These are phyloP conservation scores for Rhododendron henanense DNA, from an alignment of 148 eudicot species.

Conservation along the genomic window DNA sequence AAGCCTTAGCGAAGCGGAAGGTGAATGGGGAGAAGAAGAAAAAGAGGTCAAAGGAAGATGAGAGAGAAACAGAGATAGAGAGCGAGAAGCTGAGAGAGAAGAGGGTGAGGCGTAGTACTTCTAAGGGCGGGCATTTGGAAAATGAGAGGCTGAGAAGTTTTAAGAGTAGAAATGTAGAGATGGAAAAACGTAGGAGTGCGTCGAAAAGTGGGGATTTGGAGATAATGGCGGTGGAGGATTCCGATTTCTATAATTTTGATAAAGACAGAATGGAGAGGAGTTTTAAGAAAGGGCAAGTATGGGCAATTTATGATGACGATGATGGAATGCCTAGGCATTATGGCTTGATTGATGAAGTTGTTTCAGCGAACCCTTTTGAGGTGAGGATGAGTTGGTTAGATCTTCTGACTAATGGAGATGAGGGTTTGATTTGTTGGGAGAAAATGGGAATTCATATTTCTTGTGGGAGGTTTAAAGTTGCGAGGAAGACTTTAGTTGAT, in stretches of 20 bases:
- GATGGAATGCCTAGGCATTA: conserved; percentile 97
- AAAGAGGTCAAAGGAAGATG: conserved; percentile 20
- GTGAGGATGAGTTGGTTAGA: conserved; percentile 71
- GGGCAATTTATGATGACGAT: conserved; percentile 85
- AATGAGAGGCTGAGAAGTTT: neutral
- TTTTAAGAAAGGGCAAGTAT: conserved; percentile 81
- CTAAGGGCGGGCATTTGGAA: conserved; percentile 8
- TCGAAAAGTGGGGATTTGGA: conserved; percentile 39
- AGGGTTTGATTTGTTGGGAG: conserved; percentile 37
- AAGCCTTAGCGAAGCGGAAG: conserved; percentile 37
- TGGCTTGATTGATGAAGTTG: conserved; percentile 68
- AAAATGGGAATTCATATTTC: conserved; percentile 49
- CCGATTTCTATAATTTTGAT: conserved; percentile 85
- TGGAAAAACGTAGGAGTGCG: conserved; percentile 2
- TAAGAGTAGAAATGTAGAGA: conserved; percentile 4
- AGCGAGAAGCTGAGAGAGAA: conserved; percentile 14
- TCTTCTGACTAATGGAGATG: conserved; percentile 45
- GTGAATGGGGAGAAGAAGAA: conserved; percentile 23
- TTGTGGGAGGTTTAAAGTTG: conserved; percentile 77
- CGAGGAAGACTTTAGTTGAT: conserved; percentile 34
- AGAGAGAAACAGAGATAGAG: conserved; percentile 24
- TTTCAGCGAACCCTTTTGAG: conserved; percentile 64
- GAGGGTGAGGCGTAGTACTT: conserved; percentile 12
- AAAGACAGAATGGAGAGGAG: conserved; percentile 68
- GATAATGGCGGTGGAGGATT: conserved; percentile 68